These are phyloP conservation scores for Saccharomyces kudriavzevii DNA, from an alignment of 805 yeast genomes.

Conservation along the genomic window DNA sequence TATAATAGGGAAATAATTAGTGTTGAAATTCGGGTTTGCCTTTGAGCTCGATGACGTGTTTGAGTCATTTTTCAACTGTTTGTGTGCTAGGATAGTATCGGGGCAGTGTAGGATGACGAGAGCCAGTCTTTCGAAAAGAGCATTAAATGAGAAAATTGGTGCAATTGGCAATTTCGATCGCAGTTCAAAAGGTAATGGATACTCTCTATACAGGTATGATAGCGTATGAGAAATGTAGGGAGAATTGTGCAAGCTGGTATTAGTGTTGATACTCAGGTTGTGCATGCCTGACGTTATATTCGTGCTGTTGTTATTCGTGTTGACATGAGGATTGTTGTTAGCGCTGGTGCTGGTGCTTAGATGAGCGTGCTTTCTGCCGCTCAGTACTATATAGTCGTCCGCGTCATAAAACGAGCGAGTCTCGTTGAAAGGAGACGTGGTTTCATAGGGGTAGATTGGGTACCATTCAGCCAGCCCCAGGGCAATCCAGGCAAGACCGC, in stretches of 20 bases:
- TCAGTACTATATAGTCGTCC: conserved; percentile 5
- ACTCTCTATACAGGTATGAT: conserved; percentile 22
- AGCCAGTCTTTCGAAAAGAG: conserved; percentile 65
- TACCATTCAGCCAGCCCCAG: conserved; percentile 83
- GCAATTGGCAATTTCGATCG: conserved; percentile 13
- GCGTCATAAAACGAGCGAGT: neutral
- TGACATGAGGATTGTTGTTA: neutral
- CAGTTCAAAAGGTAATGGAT: conserved; percentile 23
- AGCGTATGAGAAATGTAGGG: conserved; percentile 1
- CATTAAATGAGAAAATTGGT: conserved; percentile 47
- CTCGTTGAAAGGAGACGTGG: neutral
- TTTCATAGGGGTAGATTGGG: conserved; percentile 46
- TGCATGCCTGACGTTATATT: neutral
- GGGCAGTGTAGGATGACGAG: conserved; percentile 72
- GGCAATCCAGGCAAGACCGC: conserved; percentile 83
- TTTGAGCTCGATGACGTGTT: conserved; percentile 1
- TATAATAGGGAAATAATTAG: conserved; percentile 27
- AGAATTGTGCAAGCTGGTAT: neutral
- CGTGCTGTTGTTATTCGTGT: neutral
- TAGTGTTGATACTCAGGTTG: neutral
- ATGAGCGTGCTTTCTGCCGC: conserved; percentile 20
- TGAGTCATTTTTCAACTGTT: conserved; percentile 8
- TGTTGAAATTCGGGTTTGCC: conserved; percentile 3
- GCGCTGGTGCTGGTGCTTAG: neutral
- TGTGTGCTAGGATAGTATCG: conserved; percentile 32